Evolutionary conservation across 176 grass and related monocot species (phyloP).

Genomic region (Cenchrus purpureus): DNA sequence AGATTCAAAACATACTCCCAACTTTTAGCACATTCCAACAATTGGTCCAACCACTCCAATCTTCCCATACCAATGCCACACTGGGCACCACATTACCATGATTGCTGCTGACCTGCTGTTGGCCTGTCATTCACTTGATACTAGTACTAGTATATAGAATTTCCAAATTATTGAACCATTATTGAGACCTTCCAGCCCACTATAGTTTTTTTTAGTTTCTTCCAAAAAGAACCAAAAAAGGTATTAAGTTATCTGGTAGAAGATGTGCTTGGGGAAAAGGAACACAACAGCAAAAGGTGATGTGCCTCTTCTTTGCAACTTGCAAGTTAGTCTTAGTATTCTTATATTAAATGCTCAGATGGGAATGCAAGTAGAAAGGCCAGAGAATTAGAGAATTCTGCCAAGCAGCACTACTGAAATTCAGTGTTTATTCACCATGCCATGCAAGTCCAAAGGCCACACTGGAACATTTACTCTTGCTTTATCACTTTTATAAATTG

Average conservation of each 20-base stretch:
- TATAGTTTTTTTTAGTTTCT: conserved; percentile 21
- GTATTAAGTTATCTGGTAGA: conserved; percentile 8
- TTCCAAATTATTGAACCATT: conserved; percentile 43
- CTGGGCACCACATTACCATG: conserved; percentile 37
- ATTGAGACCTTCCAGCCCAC: conserved; percentile 30
- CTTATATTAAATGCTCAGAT: conserved; percentile 6
- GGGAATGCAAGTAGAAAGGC: background rate
- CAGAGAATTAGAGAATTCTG: background rate
- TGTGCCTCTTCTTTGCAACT: background rate
- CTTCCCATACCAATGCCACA: conserved; percentile 31
- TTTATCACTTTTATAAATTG: conserved; percentile 34
- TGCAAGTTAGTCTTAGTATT: conserved; percentile 3
- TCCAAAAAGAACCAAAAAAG: conserved; percentile 40
- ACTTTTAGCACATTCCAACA: conserved; percentile 6
- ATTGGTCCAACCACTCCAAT: conserved; percentile 10
- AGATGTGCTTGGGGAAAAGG: conserved; percentile 2
- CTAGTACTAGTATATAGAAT: conserved; percentile 24
- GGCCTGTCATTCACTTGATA: conserved; percentile 20
- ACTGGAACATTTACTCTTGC: background rate
- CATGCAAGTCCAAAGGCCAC: conserved; percentile 28
- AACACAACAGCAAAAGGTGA: background rate
- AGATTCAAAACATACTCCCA: conserved; percentile 26
- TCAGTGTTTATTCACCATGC: conserved; percentile 17
- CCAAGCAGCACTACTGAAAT: background rate
- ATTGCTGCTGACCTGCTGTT: conserved; percentile 19